These are phyloP conservation scores for Prunus padus DNA, from an alignment of 306 rosid species.

Conservation along the genomic window DNA sequence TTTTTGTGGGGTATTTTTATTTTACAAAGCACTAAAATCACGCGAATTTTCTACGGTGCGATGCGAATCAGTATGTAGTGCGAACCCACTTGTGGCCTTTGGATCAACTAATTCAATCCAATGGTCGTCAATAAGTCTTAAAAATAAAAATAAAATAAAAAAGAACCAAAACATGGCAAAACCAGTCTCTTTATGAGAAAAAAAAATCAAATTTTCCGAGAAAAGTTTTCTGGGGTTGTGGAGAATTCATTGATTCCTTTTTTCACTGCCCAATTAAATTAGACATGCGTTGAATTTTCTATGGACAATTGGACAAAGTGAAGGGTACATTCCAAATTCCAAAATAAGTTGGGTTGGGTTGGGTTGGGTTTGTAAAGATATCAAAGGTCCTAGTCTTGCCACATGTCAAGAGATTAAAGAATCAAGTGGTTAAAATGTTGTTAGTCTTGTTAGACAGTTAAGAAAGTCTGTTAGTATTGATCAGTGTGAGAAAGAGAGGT, in stretches of 20 bases:
- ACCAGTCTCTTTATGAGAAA: background rate
- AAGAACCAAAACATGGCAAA: background rate
- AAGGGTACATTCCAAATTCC: slow-evolving; percentile 11
- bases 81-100: background rate
- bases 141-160: background rate
- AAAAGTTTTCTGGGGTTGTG: background rate
- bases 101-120: background rate
- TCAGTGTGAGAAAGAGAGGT: too few relatives aligned
- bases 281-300: background rate
- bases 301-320: background rate
- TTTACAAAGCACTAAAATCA: background rate
- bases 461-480: too few relatives aligned
- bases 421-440: too few relatives aligned
- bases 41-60: background rate
- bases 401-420: too few relatives aligned
- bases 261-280: background rate
- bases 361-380: background rate
- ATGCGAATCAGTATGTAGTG: background rate
- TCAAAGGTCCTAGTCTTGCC: too few relatives aligned
- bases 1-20: background rate
- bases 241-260: background rate
- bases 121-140: background rate
- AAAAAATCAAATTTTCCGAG: background rate
- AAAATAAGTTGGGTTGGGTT: background rate
- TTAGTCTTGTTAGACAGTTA: too few relatives aligned